phyloP scores from a whole-genome alignment of 2,329 filamentous ascomycete species.

The Alternaria alternata region DNA sequence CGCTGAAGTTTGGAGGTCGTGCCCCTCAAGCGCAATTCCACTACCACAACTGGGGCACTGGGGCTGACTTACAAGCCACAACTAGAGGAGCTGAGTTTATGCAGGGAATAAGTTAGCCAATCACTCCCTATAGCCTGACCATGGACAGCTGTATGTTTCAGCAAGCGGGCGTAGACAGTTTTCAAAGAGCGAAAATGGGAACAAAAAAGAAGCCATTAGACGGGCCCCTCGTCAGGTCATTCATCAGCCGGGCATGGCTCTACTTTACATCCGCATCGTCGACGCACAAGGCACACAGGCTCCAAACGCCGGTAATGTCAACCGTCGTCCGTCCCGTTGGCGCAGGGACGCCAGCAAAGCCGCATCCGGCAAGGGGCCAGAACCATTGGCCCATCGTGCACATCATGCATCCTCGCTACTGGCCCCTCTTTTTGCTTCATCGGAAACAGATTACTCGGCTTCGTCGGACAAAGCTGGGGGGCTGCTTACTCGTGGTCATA shows the following conservation, averaged over 20 bases:
- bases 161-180: not conserved
- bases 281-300: constrained; percentile 29
- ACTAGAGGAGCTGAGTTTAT: constrained; percentile 24
- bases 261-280: constrained; percentile 23
- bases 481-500: constrained; percentile 15
- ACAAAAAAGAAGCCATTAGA: not conserved
- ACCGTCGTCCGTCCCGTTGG: constrained; percentile 26
- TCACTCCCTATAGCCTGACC: constrained; percentile 6
- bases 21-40: constrained; percentile 25
- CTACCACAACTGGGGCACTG: constrained; percentile 4
- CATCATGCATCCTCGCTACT: constrained; percentile 24
- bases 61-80: constrained; percentile 44
- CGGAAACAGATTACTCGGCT: constrained; percentile 20
- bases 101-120: constrained; percentile 24
- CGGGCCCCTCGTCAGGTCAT: constrained; percentile 11
- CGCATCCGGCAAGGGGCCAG: constrained; percentile 16
- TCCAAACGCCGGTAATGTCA: constrained; percentile 20
- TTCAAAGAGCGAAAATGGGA: constrained; percentile 3
- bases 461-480: constrained; percentile 12
- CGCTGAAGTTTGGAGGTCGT: constrained; percentile 30
- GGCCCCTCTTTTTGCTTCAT: constrained; percentile 19
- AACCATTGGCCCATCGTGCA: constrained; percentile 24
- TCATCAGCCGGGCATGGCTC: constrained; percentile 8
- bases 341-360: constrained; percentile 21
- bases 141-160: constrained; percentile 6